Evolutionary conservation across 192 early-diverging fungal species (phyloP).

Genomic region (Paraglomus occultum): DNA sequence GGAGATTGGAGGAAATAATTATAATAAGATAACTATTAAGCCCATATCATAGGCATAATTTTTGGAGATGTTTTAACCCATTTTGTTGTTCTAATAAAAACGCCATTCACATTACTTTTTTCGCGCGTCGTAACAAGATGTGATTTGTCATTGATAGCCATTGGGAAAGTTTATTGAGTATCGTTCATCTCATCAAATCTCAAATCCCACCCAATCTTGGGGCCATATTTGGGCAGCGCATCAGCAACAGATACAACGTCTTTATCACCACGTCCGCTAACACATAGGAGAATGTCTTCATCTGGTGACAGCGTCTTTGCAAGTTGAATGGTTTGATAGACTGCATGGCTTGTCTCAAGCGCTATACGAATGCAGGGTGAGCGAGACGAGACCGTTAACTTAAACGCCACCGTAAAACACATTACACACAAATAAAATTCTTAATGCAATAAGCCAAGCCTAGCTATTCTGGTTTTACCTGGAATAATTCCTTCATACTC

Average conservation of each 20-base stretch:
- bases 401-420: too few species aligned
- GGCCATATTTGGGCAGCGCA: slow-evolving; percentile 85
- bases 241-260: slow-evolving; percentile 93
- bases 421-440: not conserved
- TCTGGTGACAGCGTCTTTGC: slow-evolving; percentile 73
- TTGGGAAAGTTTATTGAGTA: too few species aligned
- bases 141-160: too few species aligned
- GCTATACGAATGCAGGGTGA: slow-evolving; percentile 40
- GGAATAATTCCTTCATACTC: slow-evolving; percentile 91
- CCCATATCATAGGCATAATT: too few species aligned
- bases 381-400: too few species aligned
- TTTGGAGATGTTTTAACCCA: too few species aligned
- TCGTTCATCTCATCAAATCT: slow-evolving; percentile 37
- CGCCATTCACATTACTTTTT: too few species aligned
- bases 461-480: not conserved
- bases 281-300: slow-evolving; percentile 83
- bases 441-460: not conserved
- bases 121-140: too few species aligned
- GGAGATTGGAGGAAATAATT: too few species aligned
- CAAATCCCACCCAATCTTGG: slow-evolving; percentile 90
- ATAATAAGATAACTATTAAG: too few species aligned
- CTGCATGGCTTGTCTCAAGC: slow-evolving; percentile 92
- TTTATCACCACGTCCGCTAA: slow-evolving; percentile 96
- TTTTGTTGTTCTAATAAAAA: too few species aligned
- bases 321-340: slow-evolving; percentile 76